Evolutionary conservation across 2,329 filamentous ascomycete species (phyloP).

Genomic region (Cladosporium sp.): DNA sequence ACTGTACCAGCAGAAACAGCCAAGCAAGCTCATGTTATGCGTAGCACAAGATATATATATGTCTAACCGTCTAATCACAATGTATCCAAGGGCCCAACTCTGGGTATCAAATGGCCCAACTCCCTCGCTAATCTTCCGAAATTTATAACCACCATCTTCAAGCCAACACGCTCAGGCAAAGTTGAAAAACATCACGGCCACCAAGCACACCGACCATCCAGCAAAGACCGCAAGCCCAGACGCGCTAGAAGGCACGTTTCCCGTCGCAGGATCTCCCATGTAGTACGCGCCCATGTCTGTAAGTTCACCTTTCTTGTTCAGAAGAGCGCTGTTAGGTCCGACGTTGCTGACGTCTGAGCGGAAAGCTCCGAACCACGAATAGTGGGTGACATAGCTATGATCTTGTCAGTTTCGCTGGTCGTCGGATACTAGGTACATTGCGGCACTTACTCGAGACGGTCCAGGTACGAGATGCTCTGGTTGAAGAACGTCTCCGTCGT

Average conservation of each 20-base stretch:
- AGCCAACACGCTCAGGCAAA: constrained; percentile 4
- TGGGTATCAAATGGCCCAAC: constrained; percentile 9
- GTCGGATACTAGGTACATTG: background rate
- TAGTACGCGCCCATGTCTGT: constrained; percentile 80
- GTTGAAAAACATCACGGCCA: constrained; percentile 26
- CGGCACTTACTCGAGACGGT: constrained; percentile 54
- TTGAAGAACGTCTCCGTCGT: constrained; percentile 69
- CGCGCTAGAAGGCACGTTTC: constrained; percentile 38
- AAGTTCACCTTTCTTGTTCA: constrained; percentile 65
- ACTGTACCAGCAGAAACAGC: background rate
- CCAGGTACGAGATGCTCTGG: constrained; percentile 64
- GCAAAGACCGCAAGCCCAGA: constrained; percentile 30
- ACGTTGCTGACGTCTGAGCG: constrained; percentile 69
- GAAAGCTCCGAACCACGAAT: constrained; percentile 77
- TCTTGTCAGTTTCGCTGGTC: background rate
- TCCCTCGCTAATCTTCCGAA: constrained; percentile 1
- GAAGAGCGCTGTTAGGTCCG: constrained; percentile 69
- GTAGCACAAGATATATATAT: background rate
- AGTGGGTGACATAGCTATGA: constrained; percentile 58
- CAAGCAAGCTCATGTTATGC: background rate
- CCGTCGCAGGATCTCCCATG: constrained; percentile 55
- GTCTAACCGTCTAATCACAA: background rate
- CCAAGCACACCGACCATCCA: constrained; percentile 29
- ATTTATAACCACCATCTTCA: background rate
- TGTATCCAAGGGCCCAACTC: background rate